phyloP scores from a whole-genome alignment of 2,329 filamentous ascomycete species.

The Fusarium cyanostomum region DNA sequence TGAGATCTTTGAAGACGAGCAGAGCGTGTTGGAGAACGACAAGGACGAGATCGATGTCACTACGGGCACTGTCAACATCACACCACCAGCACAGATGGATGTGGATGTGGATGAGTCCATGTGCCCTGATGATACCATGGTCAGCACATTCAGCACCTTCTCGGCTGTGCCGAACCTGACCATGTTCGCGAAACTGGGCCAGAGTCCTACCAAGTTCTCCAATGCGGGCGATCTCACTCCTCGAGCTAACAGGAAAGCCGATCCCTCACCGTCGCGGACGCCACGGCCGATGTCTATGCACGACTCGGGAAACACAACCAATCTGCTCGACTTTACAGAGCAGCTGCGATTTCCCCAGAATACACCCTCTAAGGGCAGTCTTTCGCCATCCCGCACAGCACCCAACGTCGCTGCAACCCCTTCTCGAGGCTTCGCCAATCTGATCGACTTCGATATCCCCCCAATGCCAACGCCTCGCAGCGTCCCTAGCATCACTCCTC shows the following conservation, averaged over 20 bases:
- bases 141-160: slow-evolving; percentile 89
- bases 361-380: slow-evolving; percentile 56
- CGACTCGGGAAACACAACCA: slow-evolving; percentile 72
- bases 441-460: slow-evolving; percentile 85
- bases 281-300: slow-evolving; percentile 47
- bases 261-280: slow-evolving; percentile 49
- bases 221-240: slow-evolving; percentile 52
- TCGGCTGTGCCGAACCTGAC: slow-evolving; percentile 91
- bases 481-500: slow-evolving; percentile 87
- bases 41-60: slow-evolving; percentile 41
- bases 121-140: slow-evolving; percentile 74
- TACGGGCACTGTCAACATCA: slow-evolving; percentile 43
- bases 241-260: slow-evolving; percentile 46
- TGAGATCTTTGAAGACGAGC: slow-evolving; percentile 69
- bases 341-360: slow-evolving; percentile 63
- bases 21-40: slow-evolving; percentile 43
- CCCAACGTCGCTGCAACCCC: slow-evolving; percentile 55
- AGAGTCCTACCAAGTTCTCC: slow-evolving; percentile 67
- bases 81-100: slow-evolving; percentile 36
- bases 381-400: slow-evolving; percentile 47
- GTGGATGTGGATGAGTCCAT: slow-evolving; percentile 51
- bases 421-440: slow-evolving; percentile 67
- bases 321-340: slow-evolving; percentile 89
- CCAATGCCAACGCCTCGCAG: slow-evolving; percentile 92
- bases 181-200: slow-evolving; percentile 77